Conservation (phyloP, 2,329 filamentous ascomycete species). For the Thyridium curvatum region DNA sequence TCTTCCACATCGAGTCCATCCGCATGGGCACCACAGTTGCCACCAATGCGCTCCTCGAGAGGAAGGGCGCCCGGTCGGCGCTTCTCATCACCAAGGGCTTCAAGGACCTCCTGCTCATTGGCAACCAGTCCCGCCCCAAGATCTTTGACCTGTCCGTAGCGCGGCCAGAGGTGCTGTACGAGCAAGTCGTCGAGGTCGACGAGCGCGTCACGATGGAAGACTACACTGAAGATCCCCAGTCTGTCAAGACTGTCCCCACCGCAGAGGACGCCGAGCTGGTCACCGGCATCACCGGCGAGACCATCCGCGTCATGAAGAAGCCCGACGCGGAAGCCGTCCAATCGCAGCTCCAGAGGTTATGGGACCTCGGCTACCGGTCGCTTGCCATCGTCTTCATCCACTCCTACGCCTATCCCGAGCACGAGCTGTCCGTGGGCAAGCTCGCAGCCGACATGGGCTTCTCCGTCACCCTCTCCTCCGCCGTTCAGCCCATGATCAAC, state of each 20-base stretch:
- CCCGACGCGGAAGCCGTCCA: constrained; percentile 50
- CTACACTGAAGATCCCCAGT: neutral
- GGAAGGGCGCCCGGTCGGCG: constrained; percentile 8
- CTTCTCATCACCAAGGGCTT: constrained; percentile 9
- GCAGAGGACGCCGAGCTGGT: constrained; percentile 43
- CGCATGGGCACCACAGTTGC: constrained; percentile 11
- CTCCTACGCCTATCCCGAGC: constrained; percentile 11
- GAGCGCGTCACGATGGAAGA: constrained; percentile 7
- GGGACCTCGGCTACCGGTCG: constrained; percentile 47
- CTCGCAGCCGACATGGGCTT: constrained; percentile 30
- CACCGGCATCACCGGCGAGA: constrained; percentile 60
- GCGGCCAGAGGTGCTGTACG: constrained; percentile 5
- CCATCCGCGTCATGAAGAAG: constrained; percentile 57
- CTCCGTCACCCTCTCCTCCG: constrained; percentile 57
- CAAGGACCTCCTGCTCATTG: constrained; percentile 4
- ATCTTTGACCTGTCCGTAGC: constrained; percentile 14
- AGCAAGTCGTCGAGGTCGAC: constrained; percentile 6
- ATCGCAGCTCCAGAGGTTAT: constrained; percentile 52
- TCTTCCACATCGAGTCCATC: constrained; percentile 8
- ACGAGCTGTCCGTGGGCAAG: constrained; percentile 8
- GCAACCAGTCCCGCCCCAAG: constrained; percentile 7
- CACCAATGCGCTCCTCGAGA: constrained; percentile 8
- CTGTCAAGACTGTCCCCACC: too few species aligned
- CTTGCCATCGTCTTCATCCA: constrained; percentile 27
- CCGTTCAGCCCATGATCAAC: constrained; percentile 72